Base-by-base conservation (phyloP, 169 alveolate genomes). In the Plasmodium malariae region DNA sequence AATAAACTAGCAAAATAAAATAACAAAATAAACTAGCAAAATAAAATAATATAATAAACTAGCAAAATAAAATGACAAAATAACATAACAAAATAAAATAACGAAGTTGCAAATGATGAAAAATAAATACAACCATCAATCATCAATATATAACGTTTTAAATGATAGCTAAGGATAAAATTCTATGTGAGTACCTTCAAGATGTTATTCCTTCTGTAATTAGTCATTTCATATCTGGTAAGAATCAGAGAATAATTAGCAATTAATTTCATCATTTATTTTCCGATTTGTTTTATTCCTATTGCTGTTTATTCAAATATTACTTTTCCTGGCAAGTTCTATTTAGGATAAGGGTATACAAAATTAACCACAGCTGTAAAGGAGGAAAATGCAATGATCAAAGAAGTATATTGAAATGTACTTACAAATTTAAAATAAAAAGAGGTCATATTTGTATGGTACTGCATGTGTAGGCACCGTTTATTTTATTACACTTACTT, bases 171-270 rank as follows among this genome's bases (percentile, higher is more conserved):
- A n/a, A n/a, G n/a, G n/a, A n/a, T n/a, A n/a, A n/a, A n/a, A n/a
- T n/a, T n/a, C n/a, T n/a, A n/a, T n/a, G n/a, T 19, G 7, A 11
- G 32, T 65, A 80, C 90, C 54, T 80, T 80, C 57, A 80, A 51
- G 65, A 80, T 80, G 67, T 80, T 80, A 43, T 80, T 80, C 57
- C 90, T 80, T 54, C 90, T 80, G 14, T 80, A 80, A 57, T 80
- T 80, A 32, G 90, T 80, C 90, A 80, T 57, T 67, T 80, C 90
- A 57, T 80, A 80, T 32, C 90, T 80, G 34, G 21, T 32, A 3
- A 49, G 62, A 43, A 43, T 21, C n/a, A 14, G 43, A 49, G 4
- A 57, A 40, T 34, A 28, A 28, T 17, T 19, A 21, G 26, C 21
- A 24, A 49, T 60, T 24, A 0, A 28, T 40, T 60, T 21, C 12